Evolutionary conservation across 2,329 filamentous ascomycete genomes (phyloP), one percentile per base, ranked within the genome.

Genomic region (Ophiostoma sp.): DNA sequence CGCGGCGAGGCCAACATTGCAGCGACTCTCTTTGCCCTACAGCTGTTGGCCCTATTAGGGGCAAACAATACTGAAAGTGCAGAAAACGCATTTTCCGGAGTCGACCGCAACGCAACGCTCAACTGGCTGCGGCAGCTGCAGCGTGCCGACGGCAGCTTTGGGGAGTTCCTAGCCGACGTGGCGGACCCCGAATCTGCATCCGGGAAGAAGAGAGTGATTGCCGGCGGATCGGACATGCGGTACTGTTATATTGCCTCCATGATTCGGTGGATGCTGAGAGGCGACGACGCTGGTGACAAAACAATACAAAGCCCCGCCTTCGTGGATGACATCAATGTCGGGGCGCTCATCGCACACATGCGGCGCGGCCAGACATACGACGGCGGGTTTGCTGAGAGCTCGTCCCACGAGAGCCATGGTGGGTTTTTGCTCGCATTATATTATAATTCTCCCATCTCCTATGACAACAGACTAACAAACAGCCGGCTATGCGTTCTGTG

Each of bases 401-500:
- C 89, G 0, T 88, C 88, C 72, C 89, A 93, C 72, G 94, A 97
- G 80, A 90, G 93, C 44, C 93, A 97, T 76, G 91, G 90, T 92
- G 83, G 67, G 84, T 75, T 68, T 13, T 0, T 57, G 0, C 8
- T 10, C 52, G 11, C 39, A 41, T 41, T 41, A 41, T 13, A 11
- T 8, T 41, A 13, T 13, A 41, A 31, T 31, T 31, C 27, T 31
- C 27, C 27, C 27, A 31, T 31, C 27, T 31, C 27, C 27, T 31
- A 31, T 52, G 48, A 23, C 48, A 4, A 52, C 5, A 23, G 41
- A 20, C n/a, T 7, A 5, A n/a, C 71, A 33, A 2, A 39, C 72
- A 93, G 91, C 92, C 74, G 95, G 95, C 27, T 94, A 96, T 78
- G 93, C 92, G 11, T 97, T 94, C 81, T 97, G 93, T 79, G 93